phyloP scores from a whole-genome alignment of 768 basidiomycete species.

The Russula sp. region DNA sequence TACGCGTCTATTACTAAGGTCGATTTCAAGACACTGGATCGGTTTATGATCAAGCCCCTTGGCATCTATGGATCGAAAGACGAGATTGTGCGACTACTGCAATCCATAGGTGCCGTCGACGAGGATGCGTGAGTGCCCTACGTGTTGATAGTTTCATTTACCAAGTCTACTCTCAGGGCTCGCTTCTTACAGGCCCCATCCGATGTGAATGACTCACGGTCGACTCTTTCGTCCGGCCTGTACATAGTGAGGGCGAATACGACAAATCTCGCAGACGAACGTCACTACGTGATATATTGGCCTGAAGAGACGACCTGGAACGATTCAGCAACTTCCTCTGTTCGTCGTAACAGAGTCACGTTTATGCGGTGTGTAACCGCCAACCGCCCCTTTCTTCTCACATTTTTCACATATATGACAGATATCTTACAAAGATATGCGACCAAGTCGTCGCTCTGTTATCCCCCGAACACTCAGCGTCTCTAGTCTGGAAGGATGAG shows the following conservation, averaged over 20 bases:
- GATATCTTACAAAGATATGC: slow-evolving; percentile 29
- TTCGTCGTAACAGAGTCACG: slow-evolving; percentile 48
- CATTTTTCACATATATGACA: not conserved
- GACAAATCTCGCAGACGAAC: slow-evolving; percentile 19
- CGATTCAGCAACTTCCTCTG: slow-evolving; percentile 40
- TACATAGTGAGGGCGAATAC: slow-evolving; percentile 35
- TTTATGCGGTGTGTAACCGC: slow-evolving; percentile 48
- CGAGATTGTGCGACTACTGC: slow-evolving; percentile 44
- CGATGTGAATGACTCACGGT: slow-evolving; percentile 18
- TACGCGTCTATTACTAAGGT: slow-evolving; percentile 50
- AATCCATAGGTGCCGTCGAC: slow-evolving; percentile 34
- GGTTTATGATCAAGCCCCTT: slow-evolving; percentile 41
- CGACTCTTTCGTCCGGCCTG: slow-evolving; percentile 44
- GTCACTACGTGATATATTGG: slow-evolving; percentile 52
- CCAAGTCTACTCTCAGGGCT: slow-evolving; percentile 18
- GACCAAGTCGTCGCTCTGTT: slow-evolving; percentile 51
- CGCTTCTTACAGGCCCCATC: slow-evolving; percentile 18
- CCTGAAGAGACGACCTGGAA: slow-evolving; percentile 57
- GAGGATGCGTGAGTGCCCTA: slow-evolving; percentile 34
- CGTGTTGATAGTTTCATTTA: not conserved
- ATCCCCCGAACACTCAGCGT: slow-evolving; percentile 41
- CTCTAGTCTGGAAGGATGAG: slow-evolving; percentile 41
- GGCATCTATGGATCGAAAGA: slow-evolving; percentile 53
- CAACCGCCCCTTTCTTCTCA: not conserved
- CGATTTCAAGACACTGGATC: slow-evolving; percentile 49